phyloP scores from a whole-genome alignment of 805 yeast genomes.

The Zygosaccharomyces pseudorouxii region DNA sequence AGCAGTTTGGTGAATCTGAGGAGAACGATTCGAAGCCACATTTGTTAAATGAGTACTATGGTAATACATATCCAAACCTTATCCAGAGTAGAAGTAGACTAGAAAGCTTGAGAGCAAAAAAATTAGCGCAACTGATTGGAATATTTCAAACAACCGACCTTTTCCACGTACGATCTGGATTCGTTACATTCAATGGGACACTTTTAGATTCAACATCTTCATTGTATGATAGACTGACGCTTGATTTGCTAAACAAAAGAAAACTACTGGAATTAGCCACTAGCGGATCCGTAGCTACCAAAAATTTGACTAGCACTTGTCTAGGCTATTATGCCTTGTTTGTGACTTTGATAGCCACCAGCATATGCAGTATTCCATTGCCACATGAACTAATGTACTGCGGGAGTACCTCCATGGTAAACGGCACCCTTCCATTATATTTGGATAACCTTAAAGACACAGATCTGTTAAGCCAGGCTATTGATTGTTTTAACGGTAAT shows the following conservation, averaged over 20 bases:
- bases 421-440: slow-evolving; percentile 22
- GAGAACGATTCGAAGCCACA: slow-evolving; percentile 5
- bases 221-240: slow-evolving; percentile 9
- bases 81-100: slow-evolving; percentile 18
- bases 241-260: slow-evolving; percentile 12
- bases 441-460: slow-evolving; percentile 16
- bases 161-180: slow-evolving; percentile 13
- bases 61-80: slow-evolving; percentile 23
- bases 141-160: slow-evolving; percentile 16
- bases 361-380: slow-evolving; percentile 19
- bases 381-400: slow-evolving; percentile 24
- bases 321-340: slow-evolving; percentile 31
- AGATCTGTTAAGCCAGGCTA: slow-evolving; percentile 17
- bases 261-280: slow-evolving; percentile 9
- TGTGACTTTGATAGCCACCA: slow-evolving; percentile 19
- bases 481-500: slow-evolving; percentile 22
- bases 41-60: slow-evolving; percentile 25
- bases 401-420: slow-evolving; percentile 29
- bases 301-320: slow-evolving; percentile 17
- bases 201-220: neutral
- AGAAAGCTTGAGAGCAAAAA: slow-evolving; percentile 15
- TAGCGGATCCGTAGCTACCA: slow-evolving; percentile 7
- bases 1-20: neutral
- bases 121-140: slow-evolving; percentile 18
- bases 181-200: slow-evolving; percentile 7